Percentiles rank a stretch among this genome's conserved stretches.
Conservation (phyloP, 371 early-diverging fungal genomes). For the Mucor circinelloides region DNA sequence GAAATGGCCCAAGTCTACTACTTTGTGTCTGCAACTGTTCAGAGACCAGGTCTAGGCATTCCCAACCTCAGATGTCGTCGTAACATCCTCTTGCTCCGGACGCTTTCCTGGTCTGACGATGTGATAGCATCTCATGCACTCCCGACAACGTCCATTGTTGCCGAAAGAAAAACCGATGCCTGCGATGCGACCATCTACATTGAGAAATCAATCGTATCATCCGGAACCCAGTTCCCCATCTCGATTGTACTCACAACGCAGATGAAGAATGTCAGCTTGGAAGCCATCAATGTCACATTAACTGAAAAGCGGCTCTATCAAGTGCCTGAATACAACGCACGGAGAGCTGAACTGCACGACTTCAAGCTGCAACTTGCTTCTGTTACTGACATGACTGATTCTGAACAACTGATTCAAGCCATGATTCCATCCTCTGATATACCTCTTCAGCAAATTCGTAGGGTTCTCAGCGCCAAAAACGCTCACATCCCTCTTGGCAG, state of each 20-base stretch:
- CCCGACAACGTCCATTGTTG: slow-evolving; percentile 40
- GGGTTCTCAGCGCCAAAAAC: slow-evolving; percentile 40
- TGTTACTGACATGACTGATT: slow-evolving; percentile 26
- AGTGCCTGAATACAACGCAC: slow-evolving; percentile 46
- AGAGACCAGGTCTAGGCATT: slow-evolving; percentile 31
- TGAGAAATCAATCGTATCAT: slow-evolving; percentile 49
- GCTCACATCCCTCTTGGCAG: slow-evolving; percentile 43
- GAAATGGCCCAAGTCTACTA: slow-evolving; percentile 47
- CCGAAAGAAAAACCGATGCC: slow-evolving; percentile 34
- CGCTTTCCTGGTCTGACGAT: slow-evolving; percentile 35
- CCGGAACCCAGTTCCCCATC: slow-evolving; percentile 51
- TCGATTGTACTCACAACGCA: slow-evolving; percentile 39
- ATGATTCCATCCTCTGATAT: slow-evolving; percentile 31
- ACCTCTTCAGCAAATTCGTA: slow-evolving; percentile 26
- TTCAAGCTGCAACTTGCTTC: slow-evolving; percentile 37
- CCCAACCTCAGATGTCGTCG: slow-evolving; percentile 28
- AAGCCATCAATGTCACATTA: slow-evolving; percentile 35
- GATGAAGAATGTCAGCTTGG: slow-evolving; percentile 39
- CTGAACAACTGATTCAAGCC: slow-evolving; percentile 20
- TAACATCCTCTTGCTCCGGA: slow-evolving; percentile 44
- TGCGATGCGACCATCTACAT: slow-evolving; percentile 49
- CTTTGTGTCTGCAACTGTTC: slow-evolving; percentile 37
- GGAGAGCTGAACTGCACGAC: slow-evolving; percentile 39
- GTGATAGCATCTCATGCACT: slow-evolving; percentile 36
- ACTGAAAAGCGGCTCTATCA: slow-evolving; percentile 45